These are phyloP conservation scores for Xylaria sp. DNA, from an alignment of 2,329 filamentous ascomycete genomes.

Conservation along the genomic window DNA sequence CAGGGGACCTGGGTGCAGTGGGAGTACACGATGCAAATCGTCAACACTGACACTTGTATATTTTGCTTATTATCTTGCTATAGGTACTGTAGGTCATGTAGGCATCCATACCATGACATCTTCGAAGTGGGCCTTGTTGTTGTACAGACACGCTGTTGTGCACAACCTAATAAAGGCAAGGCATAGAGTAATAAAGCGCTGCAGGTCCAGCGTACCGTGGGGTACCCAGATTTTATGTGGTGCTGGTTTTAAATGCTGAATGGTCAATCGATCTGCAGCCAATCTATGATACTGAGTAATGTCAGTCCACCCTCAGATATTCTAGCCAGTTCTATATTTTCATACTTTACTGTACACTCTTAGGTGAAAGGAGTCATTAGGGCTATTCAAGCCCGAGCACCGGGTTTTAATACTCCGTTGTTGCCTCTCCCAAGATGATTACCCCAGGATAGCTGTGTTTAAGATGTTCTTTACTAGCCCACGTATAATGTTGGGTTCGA, in stretches of 20 bases:
- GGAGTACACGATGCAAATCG: conserved; percentile 3
- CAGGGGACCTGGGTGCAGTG: background rate
- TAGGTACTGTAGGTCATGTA: background rate
- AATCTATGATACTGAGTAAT: conserved; percentile 12
- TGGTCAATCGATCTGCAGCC: conserved; percentile 18
- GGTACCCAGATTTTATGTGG: conserved; percentile 12
- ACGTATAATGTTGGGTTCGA: background rate
- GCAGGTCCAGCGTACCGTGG: conserved; percentile 26
- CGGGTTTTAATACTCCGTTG: background rate
- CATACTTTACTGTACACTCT: background rate
- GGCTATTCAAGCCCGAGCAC: background rate
- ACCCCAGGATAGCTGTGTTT: background rate
- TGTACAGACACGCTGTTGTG: background rate
- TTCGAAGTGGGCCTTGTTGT: background rate
- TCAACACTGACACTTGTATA: background rate
- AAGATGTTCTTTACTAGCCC: background rate
- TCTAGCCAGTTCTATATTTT: background rate
- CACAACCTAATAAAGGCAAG: conserved; percentile 3
- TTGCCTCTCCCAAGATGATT: background rate
- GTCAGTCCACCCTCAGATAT: conserved; percentile 8
- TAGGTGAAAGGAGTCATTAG: background rate
- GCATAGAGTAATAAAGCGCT: conserved; percentile 15
- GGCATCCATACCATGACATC: background rate
- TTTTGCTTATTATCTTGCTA: background rate
- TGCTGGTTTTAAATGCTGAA: conserved; percentile 13